Evolutionary conservation across 306 rosid species (phyloP).

Genomic region (Biancaea sappan): DNA sequence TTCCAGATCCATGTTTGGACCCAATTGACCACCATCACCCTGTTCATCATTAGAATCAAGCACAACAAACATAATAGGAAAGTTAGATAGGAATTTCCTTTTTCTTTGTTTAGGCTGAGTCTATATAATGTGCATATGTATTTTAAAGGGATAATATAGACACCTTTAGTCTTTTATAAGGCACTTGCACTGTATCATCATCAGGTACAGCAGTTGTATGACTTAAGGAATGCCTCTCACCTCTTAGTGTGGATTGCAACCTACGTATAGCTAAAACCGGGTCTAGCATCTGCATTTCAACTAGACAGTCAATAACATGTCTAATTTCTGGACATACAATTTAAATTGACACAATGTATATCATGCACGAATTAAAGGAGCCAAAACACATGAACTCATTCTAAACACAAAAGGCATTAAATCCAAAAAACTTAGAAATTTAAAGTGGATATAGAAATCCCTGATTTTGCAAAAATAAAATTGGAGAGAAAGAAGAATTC

Average conservation of each 20-base stretch:
- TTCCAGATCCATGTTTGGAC: slow-evolving; percentile 6
- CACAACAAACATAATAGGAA: not conserved
- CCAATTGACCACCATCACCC: slow-evolving; percentile 10
- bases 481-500: not conserved
- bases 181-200: slow-evolving; percentile 40
- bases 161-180: slow-evolving; percentile 51
- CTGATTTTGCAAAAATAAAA: not conserved
- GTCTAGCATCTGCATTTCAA: slow-evolving; percentile 65
- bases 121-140: not conserved
- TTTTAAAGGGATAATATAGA: slow-evolving; percentile 38
- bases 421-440: not conserved
- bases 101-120: not conserved
- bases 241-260: slow-evolving; percentile 50
- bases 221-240: slow-evolving; percentile 37
- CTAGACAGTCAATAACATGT: slow-evolving; percentile 32
- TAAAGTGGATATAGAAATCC: not conserved
- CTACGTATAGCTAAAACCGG: slow-evolving; percentile 50
- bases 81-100: not conserved
- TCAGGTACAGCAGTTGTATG: slow-evolving; percentile 25
- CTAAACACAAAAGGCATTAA: not conserved
- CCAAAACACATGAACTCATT: slow-evolving; percentile 15
- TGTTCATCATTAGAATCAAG: not conserved
- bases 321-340: slow-evolving; percentile 33
- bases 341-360: slow-evolving; percentile 12
- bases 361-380: slow-evolving; percentile 12